phyloP scores from a whole-genome alignment of 352 stramenopile genomes.

The Lagenidium sp. region DNA sequence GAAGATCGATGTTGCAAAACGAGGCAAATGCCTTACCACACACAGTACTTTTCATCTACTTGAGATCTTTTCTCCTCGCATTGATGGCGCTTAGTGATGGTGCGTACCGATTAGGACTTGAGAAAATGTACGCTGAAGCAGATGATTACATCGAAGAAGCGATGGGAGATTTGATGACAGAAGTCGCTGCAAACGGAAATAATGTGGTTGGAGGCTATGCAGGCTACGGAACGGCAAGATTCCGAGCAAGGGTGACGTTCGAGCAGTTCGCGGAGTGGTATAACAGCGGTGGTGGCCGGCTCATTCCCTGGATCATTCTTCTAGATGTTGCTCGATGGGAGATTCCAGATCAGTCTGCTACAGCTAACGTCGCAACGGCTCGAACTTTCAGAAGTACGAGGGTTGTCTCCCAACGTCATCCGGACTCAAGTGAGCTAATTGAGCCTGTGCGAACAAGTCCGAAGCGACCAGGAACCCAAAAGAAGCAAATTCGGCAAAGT shows the following conservation, averaged over 20 bases:
- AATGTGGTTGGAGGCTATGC: constrained; percentile 25
- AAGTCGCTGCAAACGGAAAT: constrained; percentile 55
- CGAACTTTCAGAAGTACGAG: constrained; percentile 15
- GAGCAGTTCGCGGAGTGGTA: constrained; percentile 90
- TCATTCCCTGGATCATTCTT: constrained; percentile 83
- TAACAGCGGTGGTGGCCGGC: constrained; percentile 70
- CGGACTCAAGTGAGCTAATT: constrained; percentile 20
- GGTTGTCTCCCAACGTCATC: constrained; percentile 40
- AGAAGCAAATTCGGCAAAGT: constrained; percentile 69
- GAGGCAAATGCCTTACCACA: constrained; percentile 62
- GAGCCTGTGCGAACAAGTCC: constrained; percentile 46
- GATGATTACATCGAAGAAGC: constrained; percentile 84
- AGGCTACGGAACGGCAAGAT: constrained; percentile 55
- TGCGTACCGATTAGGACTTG: constrained; percentile 70
- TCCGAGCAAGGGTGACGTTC: constrained; percentile 74
- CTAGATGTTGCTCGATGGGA: constrained; percentile 80
- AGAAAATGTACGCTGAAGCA: constrained; percentile 81
- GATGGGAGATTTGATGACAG: constrained; percentile 78
- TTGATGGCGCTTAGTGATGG: constrained; percentile 83
- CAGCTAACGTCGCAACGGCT: constrained; percentile 14
- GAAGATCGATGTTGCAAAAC: constrained; percentile 23
- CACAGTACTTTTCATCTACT: constrained; percentile 79
- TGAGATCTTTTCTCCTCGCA: constrained; percentile 74
- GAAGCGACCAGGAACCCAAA: constrained; percentile 39
- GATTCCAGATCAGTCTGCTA: constrained; percentile 41